Evolutionary conservation across 2,329 filamentous ascomycete genomes (phyloP).

Genomic region (Fusarium tricinctum): DNA sequence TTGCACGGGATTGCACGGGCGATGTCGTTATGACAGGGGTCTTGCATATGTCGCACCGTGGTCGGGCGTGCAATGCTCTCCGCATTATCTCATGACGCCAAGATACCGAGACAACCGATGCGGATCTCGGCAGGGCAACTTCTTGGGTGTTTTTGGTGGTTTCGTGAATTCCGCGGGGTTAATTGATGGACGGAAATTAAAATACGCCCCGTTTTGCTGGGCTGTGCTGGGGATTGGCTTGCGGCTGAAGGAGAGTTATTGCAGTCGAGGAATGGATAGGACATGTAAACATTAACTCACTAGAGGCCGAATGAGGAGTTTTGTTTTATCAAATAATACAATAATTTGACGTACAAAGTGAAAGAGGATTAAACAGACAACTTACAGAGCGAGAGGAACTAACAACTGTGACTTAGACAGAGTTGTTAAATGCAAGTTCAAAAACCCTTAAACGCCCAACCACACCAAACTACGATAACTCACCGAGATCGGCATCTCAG

Average conservation of each 20-base stretch:
- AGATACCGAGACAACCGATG: conserved; percentile 19
- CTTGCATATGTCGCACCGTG: conserved; percentile 4
- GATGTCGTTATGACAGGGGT: background rate
- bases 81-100: conserved; percentile 13
- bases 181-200: conserved; percentile 14
- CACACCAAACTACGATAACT: background rate
- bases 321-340: no score
- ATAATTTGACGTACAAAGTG: no score
- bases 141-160: background rate
- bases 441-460: conserved; percentile 1
- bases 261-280: background rate
- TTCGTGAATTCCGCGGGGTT: conserved; percentile 8
- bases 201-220: background rate
- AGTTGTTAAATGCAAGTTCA: no score
- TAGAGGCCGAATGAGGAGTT: no score
- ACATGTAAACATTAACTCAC: background rate
- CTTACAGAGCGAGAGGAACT: no score
- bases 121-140: conserved; percentile 33
- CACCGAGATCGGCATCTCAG: background rate
- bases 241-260: conserved; percentile 1
- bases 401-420: no score
- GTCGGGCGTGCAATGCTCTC: conserved; percentile 26
- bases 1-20: background rate
- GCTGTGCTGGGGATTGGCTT: conserved; percentile 20
- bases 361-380: no score